A percentile compares a stretch with the other conserved stretches of the same genome.
Conservation (phyloP, 208 protist genomes). For the Acanthamoeba rhysodes region DNA sequence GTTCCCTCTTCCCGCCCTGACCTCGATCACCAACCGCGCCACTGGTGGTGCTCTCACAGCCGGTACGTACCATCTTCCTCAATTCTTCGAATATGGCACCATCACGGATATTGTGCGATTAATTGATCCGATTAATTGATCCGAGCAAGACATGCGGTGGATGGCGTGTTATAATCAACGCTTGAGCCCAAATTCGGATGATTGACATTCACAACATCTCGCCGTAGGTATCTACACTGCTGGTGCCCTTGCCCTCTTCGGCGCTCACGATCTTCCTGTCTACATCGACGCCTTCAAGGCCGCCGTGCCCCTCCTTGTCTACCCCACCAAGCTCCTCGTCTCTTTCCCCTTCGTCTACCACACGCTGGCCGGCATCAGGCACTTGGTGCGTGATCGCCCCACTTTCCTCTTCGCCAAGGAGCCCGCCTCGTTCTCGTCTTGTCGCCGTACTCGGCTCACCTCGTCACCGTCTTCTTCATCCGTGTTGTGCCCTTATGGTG, state of each 20-base stretch:
- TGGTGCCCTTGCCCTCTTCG: constrained; percentile 45
- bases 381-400: constrained; percentile 73
- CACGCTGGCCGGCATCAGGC: constrained; percentile 78
- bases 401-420: background rate
- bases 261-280: constrained; percentile 54
- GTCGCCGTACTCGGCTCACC: background rate
- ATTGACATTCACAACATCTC: background rate
- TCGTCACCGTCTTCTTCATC: background rate
- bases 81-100: background rate
- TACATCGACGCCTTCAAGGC: constrained; percentile 73
- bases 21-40: constrained; percentile 77
- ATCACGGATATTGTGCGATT: background rate
- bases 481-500: background rate
- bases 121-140: background rate
- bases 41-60: constrained; percentile 77
- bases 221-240: constrained; percentile 42
- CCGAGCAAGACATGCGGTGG: background rate
- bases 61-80: constrained; percentile 48
- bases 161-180: no score
- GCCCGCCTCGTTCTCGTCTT: background rate
- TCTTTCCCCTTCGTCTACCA: constrained; percentile 81
- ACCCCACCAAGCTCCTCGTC: constrained; percentile 57
- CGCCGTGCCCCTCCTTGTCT: constrained; percentile 39
- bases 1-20: constrained; percentile 78
- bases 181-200: background rate